Conservation (phyloP, 192 early-diverging fungal genomes). For the Oehlia diaphana region DNA sequence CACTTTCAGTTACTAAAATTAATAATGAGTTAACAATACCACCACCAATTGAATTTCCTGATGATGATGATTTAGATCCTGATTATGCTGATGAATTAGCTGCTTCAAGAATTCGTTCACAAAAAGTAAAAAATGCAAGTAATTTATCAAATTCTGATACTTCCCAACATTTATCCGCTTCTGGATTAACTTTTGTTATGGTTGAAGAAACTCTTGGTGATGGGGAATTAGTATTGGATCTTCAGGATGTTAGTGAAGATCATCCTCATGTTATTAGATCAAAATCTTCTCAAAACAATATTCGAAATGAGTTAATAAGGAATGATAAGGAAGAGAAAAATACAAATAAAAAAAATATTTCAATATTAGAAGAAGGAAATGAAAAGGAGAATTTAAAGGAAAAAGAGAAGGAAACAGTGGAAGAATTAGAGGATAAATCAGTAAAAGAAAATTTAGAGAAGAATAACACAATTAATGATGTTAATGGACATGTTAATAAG, state of each 20-base stretch:
- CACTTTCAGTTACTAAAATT: background rate
- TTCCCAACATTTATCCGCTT: background rate
- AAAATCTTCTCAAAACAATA: background rate
- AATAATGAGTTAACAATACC: background rate
- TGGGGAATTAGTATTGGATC: conserved; percentile 8
- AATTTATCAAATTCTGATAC: background rate
- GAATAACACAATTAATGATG: no score
- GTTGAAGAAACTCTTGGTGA: conserved; percentile 9
- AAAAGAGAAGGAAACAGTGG: no score
- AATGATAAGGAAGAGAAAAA: background rate
- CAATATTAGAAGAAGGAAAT: no score
- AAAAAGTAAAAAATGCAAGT: background rate
- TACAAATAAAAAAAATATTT: background rate
- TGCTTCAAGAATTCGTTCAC: conserved; percentile 5
- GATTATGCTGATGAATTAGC: conserved; percentile 29
- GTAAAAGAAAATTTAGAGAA: no score
- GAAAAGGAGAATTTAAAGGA: no score
- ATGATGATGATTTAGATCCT: conserved; percentile 27
- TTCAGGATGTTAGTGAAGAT: background rate
- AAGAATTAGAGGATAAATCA: no score
- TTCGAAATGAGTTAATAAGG: background rate
- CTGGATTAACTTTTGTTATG: conserved; percentile 9
- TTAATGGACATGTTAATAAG: no score
- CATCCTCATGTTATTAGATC: background rate
- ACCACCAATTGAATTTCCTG: conserved; percentile 18